Evolutionary conservation across 331 rosid species (phyloP).

Genomic region (Rosa hybrid): DNA sequence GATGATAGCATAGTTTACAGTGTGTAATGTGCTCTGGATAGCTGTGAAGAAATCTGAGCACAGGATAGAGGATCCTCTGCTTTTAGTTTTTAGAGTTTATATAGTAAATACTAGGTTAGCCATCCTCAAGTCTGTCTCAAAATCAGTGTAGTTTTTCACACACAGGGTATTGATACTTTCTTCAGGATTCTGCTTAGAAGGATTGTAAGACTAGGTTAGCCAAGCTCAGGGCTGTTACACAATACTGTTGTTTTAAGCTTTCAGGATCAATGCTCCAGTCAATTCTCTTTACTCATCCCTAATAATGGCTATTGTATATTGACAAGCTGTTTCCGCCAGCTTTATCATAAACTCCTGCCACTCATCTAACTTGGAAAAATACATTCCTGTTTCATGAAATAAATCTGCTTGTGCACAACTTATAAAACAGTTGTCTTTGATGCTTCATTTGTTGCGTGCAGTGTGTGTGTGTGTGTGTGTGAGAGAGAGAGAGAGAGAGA

Average conservation of each 20-base stretch:
- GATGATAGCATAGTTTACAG: conserved; percentile 36
- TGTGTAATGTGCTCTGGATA: neutral
- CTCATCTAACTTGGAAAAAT: too few species aligned
- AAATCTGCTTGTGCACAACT: too few species aligned
- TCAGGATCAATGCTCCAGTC: neutral
- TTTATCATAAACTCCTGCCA: neutral
- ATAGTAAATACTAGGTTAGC: neutral
- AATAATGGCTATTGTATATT: neutral
- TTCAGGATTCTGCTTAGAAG: neutral
- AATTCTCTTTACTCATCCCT: too few species aligned
- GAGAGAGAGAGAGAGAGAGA: neutral
- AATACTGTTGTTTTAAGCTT: neutral
- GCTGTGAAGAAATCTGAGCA: neutral
- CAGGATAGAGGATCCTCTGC: neutral
- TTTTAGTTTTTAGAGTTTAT: neutral
- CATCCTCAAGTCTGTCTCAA: neutral
- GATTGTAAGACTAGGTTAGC: neutral
- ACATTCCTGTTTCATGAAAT: neutral
- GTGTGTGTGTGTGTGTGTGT: neutral
- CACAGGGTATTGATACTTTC: neutral
- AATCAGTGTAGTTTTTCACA: neutral
- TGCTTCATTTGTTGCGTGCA: neutral
- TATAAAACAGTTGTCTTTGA: neutral
- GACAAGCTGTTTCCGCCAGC: neutral
- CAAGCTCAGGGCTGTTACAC: neutral